These are phyloP conservation scores for Butyriboletus appendiculatus DNA, from an alignment of 1,284 basidiomycete genomes.

Conservation along the genomic window DNA sequence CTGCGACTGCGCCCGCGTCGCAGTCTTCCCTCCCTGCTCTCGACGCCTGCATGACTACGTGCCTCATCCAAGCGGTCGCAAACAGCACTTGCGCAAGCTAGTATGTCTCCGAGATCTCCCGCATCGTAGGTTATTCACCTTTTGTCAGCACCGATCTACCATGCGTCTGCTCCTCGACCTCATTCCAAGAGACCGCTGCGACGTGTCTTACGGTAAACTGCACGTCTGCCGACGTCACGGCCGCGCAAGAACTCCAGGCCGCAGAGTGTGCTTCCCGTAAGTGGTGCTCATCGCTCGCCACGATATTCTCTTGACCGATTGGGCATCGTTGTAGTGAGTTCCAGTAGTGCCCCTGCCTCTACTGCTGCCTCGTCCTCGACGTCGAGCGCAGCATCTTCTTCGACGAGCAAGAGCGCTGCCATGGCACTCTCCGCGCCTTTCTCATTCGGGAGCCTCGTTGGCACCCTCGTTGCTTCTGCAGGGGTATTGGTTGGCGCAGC, in stretches of 20 bases:
- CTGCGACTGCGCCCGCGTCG: background rate
- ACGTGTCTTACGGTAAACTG: slow-evolving; percentile 22
- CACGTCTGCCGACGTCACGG: background rate
- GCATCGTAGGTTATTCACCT: background rate
- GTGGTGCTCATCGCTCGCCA: background rate
- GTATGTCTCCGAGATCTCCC: slow-evolving; percentile 12
- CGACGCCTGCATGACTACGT: slow-evolving; percentile 10
- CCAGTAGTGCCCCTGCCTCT: background rate
- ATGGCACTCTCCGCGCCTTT: slow-evolving; percentile 14
- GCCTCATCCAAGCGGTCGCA: slow-evolving; percentile 3
- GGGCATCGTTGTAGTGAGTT: background rate
- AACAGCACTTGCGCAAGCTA: slow-evolving; percentile 5
- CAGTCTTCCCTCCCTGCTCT: background rate
- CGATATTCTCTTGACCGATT: background rate
- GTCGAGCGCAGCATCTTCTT: background rate
- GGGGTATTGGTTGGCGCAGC: slow-evolving; percentile 29
- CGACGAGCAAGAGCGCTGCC: slow-evolving; percentile 19
- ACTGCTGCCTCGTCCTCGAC: background rate
- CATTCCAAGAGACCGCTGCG: slow-evolving; percentile 22
- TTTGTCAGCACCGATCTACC: slow-evolving; percentile 19
- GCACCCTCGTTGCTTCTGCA: slow-evolving; percentile 28
- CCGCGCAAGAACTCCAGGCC: slow-evolving; percentile 11
- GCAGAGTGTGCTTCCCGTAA: slow-evolving; percentile 16
- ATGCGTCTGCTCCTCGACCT: slow-evolving; percentile 24
- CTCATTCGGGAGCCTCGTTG: slow-evolving; percentile 19